Percentiles rank a stretch among this genome's conserved stretches.
phyloP scores from a whole-genome alignment of 1,284 basidiomycete genomes.

The Ustilago tritici region DNA sequence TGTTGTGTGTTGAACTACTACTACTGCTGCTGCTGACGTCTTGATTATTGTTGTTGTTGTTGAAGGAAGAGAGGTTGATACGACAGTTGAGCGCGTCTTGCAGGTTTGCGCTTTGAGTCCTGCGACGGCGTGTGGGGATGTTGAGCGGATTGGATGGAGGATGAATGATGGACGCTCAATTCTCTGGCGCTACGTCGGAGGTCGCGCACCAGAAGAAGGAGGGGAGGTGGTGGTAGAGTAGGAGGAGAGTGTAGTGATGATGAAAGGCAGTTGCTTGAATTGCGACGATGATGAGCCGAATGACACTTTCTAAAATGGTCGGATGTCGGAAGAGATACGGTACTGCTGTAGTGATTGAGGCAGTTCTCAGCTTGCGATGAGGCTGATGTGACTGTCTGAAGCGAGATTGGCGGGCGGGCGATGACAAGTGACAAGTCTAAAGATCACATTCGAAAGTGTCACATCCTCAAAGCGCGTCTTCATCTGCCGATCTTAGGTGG shows the following conservation, averaged over 20 bases:
- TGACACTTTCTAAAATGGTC: not conserved
- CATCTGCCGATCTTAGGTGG: conserved; percentile 7
- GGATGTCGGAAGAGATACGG: not conserved
- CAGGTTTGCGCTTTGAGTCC: conserved; percentile 54
- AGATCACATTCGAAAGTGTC: conserved; percentile 28
- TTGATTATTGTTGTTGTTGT: conserved; percentile 9
- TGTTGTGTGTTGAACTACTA: not conserved
- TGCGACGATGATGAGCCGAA: not conserved
- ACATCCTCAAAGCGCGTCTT: conserved; percentile 17
- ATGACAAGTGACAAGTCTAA: conserved; percentile 10
- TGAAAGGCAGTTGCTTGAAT: not conserved
- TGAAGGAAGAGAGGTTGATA: conserved; percentile 44
- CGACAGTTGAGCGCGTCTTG: conserved; percentile 57
- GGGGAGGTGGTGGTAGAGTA: not conserved
- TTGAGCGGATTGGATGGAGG: conserved; percentile 49
- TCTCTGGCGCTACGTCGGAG: conserved; percentile 41
- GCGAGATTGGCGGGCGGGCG: not conserved
- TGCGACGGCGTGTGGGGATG: conserved; percentile 51
- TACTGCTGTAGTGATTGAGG: not conserved
- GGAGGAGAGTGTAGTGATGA: not conserved
- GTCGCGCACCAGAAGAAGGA: conserved; percentile 34
- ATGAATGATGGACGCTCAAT: conserved; percentile 32
- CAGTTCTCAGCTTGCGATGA: not conserved
- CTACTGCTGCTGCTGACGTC: not conserved
- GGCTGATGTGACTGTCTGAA: not conserved